Conservation (phyloP, 176 grass and related monocot genomes). For the Pharus latifolius region DNA sequence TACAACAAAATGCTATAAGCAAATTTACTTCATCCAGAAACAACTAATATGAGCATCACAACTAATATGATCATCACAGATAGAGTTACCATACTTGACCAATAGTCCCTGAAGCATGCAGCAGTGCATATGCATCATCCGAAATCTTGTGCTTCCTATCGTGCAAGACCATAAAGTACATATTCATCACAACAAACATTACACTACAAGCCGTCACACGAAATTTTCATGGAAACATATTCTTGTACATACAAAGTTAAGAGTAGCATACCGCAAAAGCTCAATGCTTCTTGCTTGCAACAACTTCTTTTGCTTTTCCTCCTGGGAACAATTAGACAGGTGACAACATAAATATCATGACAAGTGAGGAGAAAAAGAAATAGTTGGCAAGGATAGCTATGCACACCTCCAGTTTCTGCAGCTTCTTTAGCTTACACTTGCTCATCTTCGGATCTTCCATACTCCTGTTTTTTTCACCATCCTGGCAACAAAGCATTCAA, state of each 20-base stretch:
- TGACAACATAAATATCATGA: neutral
- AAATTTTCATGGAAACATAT: constrained; percentile 13
- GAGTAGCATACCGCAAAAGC: constrained; percentile 54
- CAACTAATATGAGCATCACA: neutral
- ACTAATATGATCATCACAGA: neutral
- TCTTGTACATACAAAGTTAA: neutral
- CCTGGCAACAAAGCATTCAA: constrained; percentile 16
- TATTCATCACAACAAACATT: neutral
- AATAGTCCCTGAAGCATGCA: constrained; percentile 84
- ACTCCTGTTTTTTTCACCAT: constrained; percentile 30
- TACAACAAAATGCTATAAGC: constrained; percentile 1
- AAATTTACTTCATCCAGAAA: neutral
- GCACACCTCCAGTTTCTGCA: constrained; percentile 69
- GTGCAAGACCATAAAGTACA: neutral
- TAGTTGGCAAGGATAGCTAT: neutral
- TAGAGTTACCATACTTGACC: constrained; percentile 47
- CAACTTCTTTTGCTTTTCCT: constrained; percentile 70
- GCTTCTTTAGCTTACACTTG: constrained; percentile 70
- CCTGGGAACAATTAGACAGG: constrained; percentile 26
- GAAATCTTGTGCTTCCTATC: constrained; percentile 74
- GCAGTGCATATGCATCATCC: constrained; percentile 55
- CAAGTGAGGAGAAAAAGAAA: neutral
- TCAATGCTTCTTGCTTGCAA: constrained; percentile 60
- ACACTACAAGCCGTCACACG: neutral
- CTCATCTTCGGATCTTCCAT: constrained; percentile 58